phyloP scores from a whole-genome alignment of 2,329 filamentous ascomycete genomes.

The Teratosphaeria viscida region DNA sequence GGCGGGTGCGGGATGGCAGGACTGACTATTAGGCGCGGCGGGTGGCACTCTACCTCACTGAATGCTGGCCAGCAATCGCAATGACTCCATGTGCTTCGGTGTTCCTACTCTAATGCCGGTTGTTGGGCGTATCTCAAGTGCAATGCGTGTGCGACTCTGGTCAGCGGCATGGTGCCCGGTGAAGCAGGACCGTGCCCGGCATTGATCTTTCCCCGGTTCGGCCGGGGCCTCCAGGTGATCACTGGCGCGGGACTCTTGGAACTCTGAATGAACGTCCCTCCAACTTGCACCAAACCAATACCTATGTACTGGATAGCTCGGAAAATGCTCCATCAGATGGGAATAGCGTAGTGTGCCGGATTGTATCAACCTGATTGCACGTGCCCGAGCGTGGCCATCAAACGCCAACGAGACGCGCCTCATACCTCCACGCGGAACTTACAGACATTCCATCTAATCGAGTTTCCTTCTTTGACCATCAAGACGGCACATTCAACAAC shows the following conservation, averaged over 20 bases:
- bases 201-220: neutral
- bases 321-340: too few relatives aligned
- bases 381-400: neutral
- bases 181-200: neutral
- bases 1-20: neutral
- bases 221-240: neutral
- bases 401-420: neutral
- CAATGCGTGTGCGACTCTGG: too few relatives aligned
- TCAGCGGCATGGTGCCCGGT: neutral
- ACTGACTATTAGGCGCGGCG: neutral
- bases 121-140: too few relatives aligned
- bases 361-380: neutral
- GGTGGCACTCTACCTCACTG: neutral
- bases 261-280: neutral
- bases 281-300: neutral
- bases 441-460: neutral
- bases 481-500: neutral
- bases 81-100: too few relatives aligned
- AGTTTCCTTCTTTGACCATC: neutral
- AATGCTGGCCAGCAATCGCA: too few relatives aligned
- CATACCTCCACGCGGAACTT: neutral
- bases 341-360: too few relatives aligned
- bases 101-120: neutral
- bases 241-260: neutral
- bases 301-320: too few relatives aligned